Conservation (phyloP, 2,329 filamentous ascomycete genomes). For the Alternaria arborescens region DNA sequence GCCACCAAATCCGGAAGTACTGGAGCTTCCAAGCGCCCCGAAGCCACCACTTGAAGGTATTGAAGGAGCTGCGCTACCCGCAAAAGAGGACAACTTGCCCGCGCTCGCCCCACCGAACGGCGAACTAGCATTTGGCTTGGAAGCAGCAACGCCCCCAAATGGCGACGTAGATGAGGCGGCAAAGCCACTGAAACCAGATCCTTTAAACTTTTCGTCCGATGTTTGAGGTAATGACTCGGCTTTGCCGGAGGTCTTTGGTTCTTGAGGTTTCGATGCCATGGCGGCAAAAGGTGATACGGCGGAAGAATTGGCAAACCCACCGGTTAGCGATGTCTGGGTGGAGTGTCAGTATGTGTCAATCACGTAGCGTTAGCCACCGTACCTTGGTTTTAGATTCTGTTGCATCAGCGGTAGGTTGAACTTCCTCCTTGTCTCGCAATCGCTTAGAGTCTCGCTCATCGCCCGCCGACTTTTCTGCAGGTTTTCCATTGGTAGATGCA, state of each 20-base stretch:
- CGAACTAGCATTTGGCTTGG: slow-evolving; percentile 32
- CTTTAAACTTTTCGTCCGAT: slow-evolving; percentile 60
- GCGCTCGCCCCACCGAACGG: slow-evolving; percentile 48
- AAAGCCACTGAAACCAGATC: slow-evolving; percentile 57
- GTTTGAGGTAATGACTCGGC: slow-evolving; percentile 46
- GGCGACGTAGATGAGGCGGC: slow-evolving; percentile 50
- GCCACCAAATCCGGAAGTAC: slow-evolving; percentile 47
- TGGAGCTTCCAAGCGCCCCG: slow-evolving; percentile 45
- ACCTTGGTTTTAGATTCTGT: slow-evolving; percentile 37
- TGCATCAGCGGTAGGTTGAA: slow-evolving; percentile 25
- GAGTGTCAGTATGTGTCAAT: slow-evolving; percentile 17
- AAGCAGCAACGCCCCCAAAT: slow-evolving; percentile 38
- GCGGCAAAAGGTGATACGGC: slow-evolving; percentile 59
- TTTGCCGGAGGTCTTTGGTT: slow-evolving; percentile 32
- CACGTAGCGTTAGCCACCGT: slow-evolving; percentile 10
- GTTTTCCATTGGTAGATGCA: slow-evolving; percentile 24
- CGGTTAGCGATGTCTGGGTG: slow-evolving; percentile 45
- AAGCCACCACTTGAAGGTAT: slow-evolving; percentile 38
- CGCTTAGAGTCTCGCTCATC: slow-evolving; percentile 50
- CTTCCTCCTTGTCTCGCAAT: slow-evolving; percentile 44
- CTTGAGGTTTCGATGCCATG: slow-evolving; percentile 49
- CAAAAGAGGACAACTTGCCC: slow-evolving; percentile 42
- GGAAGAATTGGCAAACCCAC: slow-evolving; percentile 57
- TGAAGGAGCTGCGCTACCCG: slow-evolving; percentile 22
- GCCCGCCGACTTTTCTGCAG: slow-evolving; percentile 22